A percentile compares a stretch with the other conserved stretches of the same genome.
Evolutionary conservation across 768 basidiomycete species (phyloP).

Genomic region (Mycena indigotica): DNA sequence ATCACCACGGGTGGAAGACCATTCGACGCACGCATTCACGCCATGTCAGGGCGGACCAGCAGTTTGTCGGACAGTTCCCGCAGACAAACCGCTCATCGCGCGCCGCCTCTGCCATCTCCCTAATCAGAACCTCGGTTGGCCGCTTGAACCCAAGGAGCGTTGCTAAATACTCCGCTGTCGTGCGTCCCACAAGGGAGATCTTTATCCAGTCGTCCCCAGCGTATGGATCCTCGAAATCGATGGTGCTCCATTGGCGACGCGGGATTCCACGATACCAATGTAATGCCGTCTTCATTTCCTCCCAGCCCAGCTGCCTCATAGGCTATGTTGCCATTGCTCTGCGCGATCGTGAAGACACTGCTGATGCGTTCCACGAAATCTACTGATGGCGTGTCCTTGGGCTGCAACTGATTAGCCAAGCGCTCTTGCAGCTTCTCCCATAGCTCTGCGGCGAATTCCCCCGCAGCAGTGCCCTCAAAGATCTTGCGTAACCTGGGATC

Average conservation of each 20-base stretch:
- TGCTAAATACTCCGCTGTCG: background rate
- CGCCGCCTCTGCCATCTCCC: background rate
- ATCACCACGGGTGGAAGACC: background rate
- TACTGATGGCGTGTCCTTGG: too few species aligned
- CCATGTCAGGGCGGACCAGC: background rate
- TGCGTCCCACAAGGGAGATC: background rate
- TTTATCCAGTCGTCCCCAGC: background rate
- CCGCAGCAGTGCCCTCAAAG: background rate
- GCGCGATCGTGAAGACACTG: conserved; percentile 3
- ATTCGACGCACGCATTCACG: conserved; percentile 2
- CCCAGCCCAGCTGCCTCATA: background rate
- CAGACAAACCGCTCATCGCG: conserved; percentile 1
- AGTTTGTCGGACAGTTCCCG: background rate
- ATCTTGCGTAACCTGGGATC: background rate
- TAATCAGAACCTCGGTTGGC: background rate
- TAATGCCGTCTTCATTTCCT: background rate
- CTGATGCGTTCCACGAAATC: background rate
- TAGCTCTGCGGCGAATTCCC: conserved; percentile 1
- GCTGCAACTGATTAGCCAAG: background rate
- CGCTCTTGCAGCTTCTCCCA: background rate
- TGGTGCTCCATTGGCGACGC: too few species aligned
- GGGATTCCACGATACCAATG: background rate
- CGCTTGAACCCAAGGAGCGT: background rate
- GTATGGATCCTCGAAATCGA: background rate
- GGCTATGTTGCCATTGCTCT: background rate